Percentiles rank a stretch among this genome's conserved stretches.
These are phyloP conservation scores for Mortierella hygrophila DNA, from an alignment of 192 early-diverging fungal genomes.

Conservation along the genomic window DNA sequence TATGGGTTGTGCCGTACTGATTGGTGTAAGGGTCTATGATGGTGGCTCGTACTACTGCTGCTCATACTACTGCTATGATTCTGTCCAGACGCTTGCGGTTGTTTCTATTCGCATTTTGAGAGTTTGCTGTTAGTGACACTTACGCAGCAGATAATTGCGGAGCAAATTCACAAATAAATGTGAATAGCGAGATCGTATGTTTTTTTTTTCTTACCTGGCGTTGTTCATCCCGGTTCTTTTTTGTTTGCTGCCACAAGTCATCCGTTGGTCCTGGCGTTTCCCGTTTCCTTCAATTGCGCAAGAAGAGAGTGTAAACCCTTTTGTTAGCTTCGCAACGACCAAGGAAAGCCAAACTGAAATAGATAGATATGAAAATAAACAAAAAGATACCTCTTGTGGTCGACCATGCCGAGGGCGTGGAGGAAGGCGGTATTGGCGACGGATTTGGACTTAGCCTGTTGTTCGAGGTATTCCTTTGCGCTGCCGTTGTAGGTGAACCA, in stretches of 20 bases:
- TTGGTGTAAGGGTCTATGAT: conserved; percentile 3
- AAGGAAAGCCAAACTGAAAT: background rate
- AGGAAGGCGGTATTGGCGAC: conserved; percentile 29
- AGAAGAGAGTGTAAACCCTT: background rate
- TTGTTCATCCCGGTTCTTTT: conserved; percentile 10
- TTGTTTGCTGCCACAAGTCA: conserved; percentile 1
- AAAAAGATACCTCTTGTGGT: conserved; percentile 22
- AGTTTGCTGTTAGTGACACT: background rate
- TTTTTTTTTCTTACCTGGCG: background rate
- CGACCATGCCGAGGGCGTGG: conserved; percentile 23
- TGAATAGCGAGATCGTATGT: background rate
- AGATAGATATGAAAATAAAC: background rate
- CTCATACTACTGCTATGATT: background rate
- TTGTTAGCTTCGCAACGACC: background rate
- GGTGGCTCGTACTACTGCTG: background rate
- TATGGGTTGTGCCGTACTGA: conserved; percentile 21
- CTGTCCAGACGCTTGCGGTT: background rate
- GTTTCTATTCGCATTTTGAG: background rate
- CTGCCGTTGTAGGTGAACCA: conserved; percentile 48
- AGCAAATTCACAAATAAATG: background rate
- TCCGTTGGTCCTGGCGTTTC: conserved; percentile 12
- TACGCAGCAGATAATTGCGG: background rate
- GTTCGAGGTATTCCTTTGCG: conserved; percentile 43
- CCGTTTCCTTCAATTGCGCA: background rate
- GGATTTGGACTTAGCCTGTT: conserved; percentile 20